phyloP scores from a whole-genome alignment of 495 filamentous ascomycete species.

The Penicillium ochrochloron region DNA sequence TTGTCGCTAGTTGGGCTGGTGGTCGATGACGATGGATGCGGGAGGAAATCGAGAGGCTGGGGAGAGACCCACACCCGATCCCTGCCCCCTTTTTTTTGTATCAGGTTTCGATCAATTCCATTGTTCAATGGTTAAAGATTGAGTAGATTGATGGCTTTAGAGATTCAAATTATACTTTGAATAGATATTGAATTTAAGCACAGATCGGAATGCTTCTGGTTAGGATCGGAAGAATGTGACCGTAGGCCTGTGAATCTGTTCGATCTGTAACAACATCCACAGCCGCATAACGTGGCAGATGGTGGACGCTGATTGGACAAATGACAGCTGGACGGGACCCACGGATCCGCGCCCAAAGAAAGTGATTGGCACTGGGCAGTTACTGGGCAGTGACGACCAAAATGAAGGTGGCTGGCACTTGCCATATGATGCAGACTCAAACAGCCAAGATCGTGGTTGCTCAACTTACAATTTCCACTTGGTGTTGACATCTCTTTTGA shows the following conservation, averaged over 20 bases:
- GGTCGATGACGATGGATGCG: background rate
- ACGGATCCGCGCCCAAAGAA: slow-evolving; percentile 23
- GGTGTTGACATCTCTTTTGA: slow-evolving; percentile 1
- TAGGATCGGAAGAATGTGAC: slow-evolving; percentile 6
- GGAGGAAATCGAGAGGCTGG: slow-evolving; percentile 29
- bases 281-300: slow-evolving; percentile 23
- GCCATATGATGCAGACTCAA: slow-evolving; percentile 7
- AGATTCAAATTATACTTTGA: background rate
- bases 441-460: slow-evolving; percentile 14
- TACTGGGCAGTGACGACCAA: background rate
- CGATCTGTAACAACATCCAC: background rate
- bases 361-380: background rate
- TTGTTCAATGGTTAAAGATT: background rate
- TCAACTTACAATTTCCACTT: slow-evolving; percentile 4
- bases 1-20: background rate
- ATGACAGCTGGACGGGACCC: slow-evolving; percentile 23
- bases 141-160: background rate
- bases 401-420: slow-evolving; percentile 29
- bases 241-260: background rate
- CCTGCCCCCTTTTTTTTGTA: slow-evolving; percentile 19
- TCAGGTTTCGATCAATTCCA: background rate
- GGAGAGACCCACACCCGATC: slow-evolving; percentile 19
- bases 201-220: background rate
- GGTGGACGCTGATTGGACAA: slow-evolving; percentile 15
- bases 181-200: background rate